phyloP scores from a whole-genome alignment of 345 rosid species.

The Murraya paniculata region DNA sequence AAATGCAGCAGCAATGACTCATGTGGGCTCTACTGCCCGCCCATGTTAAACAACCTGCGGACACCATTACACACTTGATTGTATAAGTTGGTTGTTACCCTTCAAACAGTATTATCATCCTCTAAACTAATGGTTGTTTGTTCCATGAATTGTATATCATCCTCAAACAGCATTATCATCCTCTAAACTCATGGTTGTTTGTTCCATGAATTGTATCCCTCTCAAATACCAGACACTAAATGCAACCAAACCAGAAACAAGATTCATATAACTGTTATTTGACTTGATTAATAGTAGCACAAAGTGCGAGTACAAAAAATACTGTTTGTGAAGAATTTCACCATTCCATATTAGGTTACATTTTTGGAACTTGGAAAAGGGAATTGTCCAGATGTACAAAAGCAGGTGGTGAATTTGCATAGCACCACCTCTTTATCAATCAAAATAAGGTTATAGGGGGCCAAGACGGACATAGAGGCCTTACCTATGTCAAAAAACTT shows the following conservation, averaged over 20 bases:
- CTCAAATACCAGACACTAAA: neutral
- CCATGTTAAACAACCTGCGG: neutral
- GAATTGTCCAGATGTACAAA: neutral
- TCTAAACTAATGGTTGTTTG: too few relatives aligned
- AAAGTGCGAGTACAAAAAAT: neutral
- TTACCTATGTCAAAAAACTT: neutral
- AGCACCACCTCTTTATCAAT: neutral
- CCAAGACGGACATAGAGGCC: neutral
- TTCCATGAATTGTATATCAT: neutral
- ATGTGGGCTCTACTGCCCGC: neutral
- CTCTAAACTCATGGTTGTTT: too few relatives aligned
- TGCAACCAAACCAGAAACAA: neutral
- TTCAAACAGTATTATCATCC: neutral
- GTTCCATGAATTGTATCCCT: neutral
- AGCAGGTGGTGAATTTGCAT: neutral
- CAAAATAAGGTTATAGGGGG: neutral
- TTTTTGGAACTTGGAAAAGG: neutral
- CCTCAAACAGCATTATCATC: neutral
- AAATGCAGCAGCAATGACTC: conserved; percentile 1
- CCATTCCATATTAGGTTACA: neutral
- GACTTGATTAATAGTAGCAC: neutral
- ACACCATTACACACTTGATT: neutral
- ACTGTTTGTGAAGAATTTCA: neutral
- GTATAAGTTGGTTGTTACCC: neutral
- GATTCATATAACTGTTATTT: neutral